Evolutionary conservation across 768 basidiomycete genomes (phyloP).

Genomic region (Auricularia sp.): DNA sequence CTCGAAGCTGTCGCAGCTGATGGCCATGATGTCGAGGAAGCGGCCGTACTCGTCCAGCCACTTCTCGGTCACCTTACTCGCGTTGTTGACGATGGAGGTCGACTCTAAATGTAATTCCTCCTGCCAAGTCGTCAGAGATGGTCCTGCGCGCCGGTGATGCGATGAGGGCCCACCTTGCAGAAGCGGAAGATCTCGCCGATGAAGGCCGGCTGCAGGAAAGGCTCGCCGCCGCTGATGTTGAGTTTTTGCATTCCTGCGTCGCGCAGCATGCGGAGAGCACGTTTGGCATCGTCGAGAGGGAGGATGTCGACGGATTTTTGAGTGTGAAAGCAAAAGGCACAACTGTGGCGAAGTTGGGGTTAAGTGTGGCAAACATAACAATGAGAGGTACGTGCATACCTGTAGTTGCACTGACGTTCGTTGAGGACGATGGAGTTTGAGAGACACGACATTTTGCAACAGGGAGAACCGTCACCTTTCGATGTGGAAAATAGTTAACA

Average conservation of each 20-base stretch:
- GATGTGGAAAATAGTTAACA: slow-evolving; percentile 20
- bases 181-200: slow-evolving; percentile 30
- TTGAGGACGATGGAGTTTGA: background rate
- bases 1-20: slow-evolving; percentile 34
- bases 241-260: slow-evolving; percentile 28
- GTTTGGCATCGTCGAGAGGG: slow-evolving; percentile 26
- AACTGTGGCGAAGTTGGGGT: slow-evolving; percentile 4
- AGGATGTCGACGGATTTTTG: slow-evolving; percentile 26
- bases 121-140: too few species aligned
- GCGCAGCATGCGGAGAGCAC: slow-evolving; percentile 22
- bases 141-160: too few species aligned
- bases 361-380: background rate
- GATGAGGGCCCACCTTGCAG: slow-evolving; percentile 16
- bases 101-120: slow-evolving; percentile 28
- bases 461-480: slow-evolving; percentile 4
- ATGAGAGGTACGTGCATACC: background rate
- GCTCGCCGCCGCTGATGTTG: slow-evolving; percentile 30
- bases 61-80: slow-evolving; percentile 32
- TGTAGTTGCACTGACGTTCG: slow-evolving; percentile 1
- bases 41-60: slow-evolving; percentile 31
- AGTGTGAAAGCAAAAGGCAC: slow-evolving; percentile 35
- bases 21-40: slow-evolving; percentile 33
- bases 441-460: background rate
- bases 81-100: slow-evolving; percentile 26
- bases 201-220: slow-evolving; percentile 28